Evolutionary conservation across 2,329 filamentous ascomycete species (phyloP), one percentile per base, ranked within the genome.

Genomic region (Diaporthe destruens): DNA sequence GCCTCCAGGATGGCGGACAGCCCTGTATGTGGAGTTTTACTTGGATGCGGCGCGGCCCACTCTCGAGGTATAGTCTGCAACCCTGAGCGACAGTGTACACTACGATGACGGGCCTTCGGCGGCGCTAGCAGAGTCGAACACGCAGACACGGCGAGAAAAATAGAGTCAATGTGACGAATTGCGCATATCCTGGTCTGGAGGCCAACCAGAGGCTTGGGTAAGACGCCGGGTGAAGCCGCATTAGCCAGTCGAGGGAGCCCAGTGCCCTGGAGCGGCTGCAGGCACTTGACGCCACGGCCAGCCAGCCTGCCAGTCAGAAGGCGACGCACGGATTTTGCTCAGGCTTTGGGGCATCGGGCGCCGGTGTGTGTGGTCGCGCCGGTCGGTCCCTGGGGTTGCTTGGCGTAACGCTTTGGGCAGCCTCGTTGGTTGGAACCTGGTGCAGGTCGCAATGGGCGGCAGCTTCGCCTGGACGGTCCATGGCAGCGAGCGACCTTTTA

Each of bases 171-270:
- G 68, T 73, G 72, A 71, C 59, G 39, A 47, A 29, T 57, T 57
- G 57, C 57, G 34, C 44, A n/a, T 65, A 20, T 53, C 66, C 67
- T 12, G 42, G 32, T 29, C 29, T 66, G 25, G 66, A 72, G 47
- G 54, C 72, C 68, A 71, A 71, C 72, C 68, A 71, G 68, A 68
- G 68, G 71, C 67, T 32, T 49, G 57, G 51, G 39, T 39, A 67
- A 61, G 57, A 59, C 57, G 54, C 57, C 42, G 67, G 68, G 16
- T 54, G 42, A 32, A 55, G 61, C 25, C 69, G 61, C 63, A 34
- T 36, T 34, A 32, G 53, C 68, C 72, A 56, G 71, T 69, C 16
- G 44, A 14, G 32, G 53, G 36, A 42, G 44, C 32, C 32, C 34
- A 23, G 20, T 61, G 55, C 18, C 44, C 55, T 51, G 36, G 42